Conservation (phyloP, 1,284 basidiomycete genomes). For the Apiotrichum montevideense region DNA sequence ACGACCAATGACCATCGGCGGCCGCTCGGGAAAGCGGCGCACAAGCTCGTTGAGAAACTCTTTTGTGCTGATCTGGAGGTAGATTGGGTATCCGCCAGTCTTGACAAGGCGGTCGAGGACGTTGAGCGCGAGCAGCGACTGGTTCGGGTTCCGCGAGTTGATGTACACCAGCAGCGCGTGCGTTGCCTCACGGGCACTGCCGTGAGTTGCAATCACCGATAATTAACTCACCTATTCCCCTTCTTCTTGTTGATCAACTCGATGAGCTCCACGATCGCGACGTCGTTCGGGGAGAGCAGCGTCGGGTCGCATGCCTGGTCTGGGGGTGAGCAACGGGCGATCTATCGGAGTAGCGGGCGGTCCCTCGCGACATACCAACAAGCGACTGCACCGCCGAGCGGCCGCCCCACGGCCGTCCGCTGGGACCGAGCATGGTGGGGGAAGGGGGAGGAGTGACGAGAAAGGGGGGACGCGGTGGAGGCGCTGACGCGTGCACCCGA, state of each 20-base stretch:
- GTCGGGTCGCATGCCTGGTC: conserved; percentile 83
- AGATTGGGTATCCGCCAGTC: conserved; percentile 92
- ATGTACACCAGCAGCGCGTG: conserved; percentile 52
- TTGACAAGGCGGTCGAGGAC: conserved; percentile 91
- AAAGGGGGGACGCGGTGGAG: not conserved
- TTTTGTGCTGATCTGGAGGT: conserved; percentile 96
- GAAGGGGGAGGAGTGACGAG: not conserved
- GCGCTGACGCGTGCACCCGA: not conserved
- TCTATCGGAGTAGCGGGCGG: too few species aligned
- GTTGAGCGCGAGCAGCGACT: conserved; percentile 39
- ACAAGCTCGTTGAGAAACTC: conserved; percentile 99
- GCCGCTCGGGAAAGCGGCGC: conserved; percentile 92
- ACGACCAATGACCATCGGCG: conserved; percentile 87
- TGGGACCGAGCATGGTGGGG: conserved; percentile 22
- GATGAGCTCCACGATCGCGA: conserved; percentile 85
- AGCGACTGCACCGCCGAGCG: conserved; percentile 41
- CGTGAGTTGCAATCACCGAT: not conserved
- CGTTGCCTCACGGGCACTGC: conserved; percentile 31
- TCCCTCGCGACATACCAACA: conserved; percentile 32
- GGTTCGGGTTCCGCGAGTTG: conserved; percentile 44
- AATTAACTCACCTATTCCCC: conserved; percentile 80
- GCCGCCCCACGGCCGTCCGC: conserved; percentile 34
- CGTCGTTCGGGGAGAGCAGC: conserved; percentile 81
- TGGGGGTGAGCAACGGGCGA: conserved; percentile 1
- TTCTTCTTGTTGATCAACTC: conserved; percentile 92